Evolutionary conservation across 768 basidiomycete species (phyloP), one percentile per base, ranked within the genome.

Genomic region (Pisolithus tinctorius): DNA sequence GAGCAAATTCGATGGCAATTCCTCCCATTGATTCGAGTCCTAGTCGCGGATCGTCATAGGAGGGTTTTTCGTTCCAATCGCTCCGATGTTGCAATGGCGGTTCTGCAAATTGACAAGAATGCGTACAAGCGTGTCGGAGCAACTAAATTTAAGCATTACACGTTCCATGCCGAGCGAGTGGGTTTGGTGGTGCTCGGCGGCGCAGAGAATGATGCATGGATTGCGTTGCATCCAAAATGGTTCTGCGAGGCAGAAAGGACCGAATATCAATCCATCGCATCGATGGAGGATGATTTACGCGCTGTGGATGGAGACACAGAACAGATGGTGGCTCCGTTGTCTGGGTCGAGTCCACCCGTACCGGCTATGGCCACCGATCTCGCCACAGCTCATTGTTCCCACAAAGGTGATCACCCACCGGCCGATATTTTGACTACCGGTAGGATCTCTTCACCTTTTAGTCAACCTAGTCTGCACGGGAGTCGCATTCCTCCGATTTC

Each of bases 51-150:
- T 23, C 62, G 58, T 30, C 53, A 54, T 14, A 66, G 63, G 6
- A 75, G 75, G 4, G 51, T 61, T 26, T 0, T 37, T 29, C 67
- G 58, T 16, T 69, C 76, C 10, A 61, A 66, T 4, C 74, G 77
- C n/a, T 72, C 75, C 13, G 52, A 7, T 1, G 52, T 81, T 17
- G 74, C 71, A 4, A 44, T 7, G n/a, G 65, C 68, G 11, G 60
- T 81, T 2, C 6, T 57, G n/a, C 45, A 59, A 27, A 26, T 16
- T 20, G 68, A 72, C 42, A 61, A 61, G 16, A 42, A 55, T 27
- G 40, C 56, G 27, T 69, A 71, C 49, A 41, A 40, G 41, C 63
- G 57, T 13, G 63, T 44, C 0, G 69, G 69, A 4, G 66, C 57
- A 50, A 50, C 39, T 0, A 60, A 10, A 34, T 69, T 69, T 50